Evolutionary conservation across 169 alveolate genomes (phyloP), one percentile per base, ranked within the genome.

Genomic region (Cryptosporidium ubiquitum): DNA sequence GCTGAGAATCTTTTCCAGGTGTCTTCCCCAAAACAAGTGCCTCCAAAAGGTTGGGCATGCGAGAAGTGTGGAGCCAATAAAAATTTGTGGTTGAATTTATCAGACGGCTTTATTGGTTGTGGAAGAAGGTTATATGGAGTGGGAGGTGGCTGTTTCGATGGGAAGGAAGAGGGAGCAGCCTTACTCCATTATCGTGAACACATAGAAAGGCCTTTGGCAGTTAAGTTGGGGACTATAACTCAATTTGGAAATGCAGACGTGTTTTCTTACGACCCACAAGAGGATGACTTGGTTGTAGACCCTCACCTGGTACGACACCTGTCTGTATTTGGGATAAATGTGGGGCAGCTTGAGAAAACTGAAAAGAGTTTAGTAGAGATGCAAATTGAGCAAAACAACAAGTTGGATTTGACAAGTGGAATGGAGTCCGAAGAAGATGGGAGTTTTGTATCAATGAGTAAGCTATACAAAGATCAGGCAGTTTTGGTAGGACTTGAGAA

Each of bases 171-270:
- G 75, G 98, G 98, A 5, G 98, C 98, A 5, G 96, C 98, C n/a
- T 84, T 95, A n/a, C 92, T 91, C 40, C 98, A 95, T 70, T 95
- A 91, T 86, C 61, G 57, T 40, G 91, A 73, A 64, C 33, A 47
- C 69, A 20, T 49, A 23, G 93, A 85, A 7, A 85, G 91, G 74
- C 98, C 98, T 39, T 84, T 97, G 84, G 98, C 95, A 33, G 99
- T 96, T 33, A 97, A 97, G 93, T 73, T 96, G 20, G 98, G 98
- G 2, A 97, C 99, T 35, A 96, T 97, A 49, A 96, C 98, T 5
- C 96, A 96, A 6, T 94, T 93, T 60, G 95, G 96, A 14, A 93
- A 92, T 47, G 99, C 98, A 2, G 98, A 96, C 60, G 97, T 97
- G 20, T 97, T 93, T 91, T 95, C 97, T 52, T 97, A 97, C 92